Percentiles rank a stretch among this genome's conserved stretches.
Conservation (phyloP, 106 monocot species). For the Alisma plantagoaquatica region DNA sequence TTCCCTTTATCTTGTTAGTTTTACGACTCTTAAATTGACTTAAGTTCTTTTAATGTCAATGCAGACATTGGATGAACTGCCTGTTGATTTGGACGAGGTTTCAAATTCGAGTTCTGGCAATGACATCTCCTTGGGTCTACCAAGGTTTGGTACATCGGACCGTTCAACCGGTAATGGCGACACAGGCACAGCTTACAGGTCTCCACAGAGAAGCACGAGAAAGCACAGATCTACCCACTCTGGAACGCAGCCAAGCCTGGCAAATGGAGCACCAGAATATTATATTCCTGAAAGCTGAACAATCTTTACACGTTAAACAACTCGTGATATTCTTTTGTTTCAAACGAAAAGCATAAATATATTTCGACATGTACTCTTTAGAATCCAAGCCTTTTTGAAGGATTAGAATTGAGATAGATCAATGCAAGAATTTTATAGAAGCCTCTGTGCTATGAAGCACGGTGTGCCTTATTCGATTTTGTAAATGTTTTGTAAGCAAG, state of each 20-base stretch:
- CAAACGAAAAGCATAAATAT: not conserved
- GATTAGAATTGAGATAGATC: not conserved
- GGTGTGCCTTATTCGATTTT: no score
- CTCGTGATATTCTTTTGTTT: not conserved
- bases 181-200: not conserved
- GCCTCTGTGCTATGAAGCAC: no score
- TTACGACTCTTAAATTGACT: not conserved
- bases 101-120: constrained; percentile 10
- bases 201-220: not conserved
- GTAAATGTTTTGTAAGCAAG: no score
- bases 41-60: no score
- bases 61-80: constrained; percentile 23
- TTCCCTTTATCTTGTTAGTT: not conserved
- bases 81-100: constrained; percentile 23
- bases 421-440: not conserved
- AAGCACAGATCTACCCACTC: constrained; percentile 7
- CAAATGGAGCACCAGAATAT: constrained; percentile 2
- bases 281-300: not conserved
- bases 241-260: not conserved
- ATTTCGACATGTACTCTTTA: no score
- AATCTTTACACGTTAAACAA: not conserved
- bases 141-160: not conserved
- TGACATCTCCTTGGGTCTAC: not conserved
- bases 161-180: constrained; percentile 6
- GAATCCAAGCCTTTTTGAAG: no score